Percentiles rank a stretch among this genome's conserved stretches.
phyloP scores from a whole-genome alignment of 2,329 filamentous ascomycete species.

The Talaromyces sp. region DNA sequence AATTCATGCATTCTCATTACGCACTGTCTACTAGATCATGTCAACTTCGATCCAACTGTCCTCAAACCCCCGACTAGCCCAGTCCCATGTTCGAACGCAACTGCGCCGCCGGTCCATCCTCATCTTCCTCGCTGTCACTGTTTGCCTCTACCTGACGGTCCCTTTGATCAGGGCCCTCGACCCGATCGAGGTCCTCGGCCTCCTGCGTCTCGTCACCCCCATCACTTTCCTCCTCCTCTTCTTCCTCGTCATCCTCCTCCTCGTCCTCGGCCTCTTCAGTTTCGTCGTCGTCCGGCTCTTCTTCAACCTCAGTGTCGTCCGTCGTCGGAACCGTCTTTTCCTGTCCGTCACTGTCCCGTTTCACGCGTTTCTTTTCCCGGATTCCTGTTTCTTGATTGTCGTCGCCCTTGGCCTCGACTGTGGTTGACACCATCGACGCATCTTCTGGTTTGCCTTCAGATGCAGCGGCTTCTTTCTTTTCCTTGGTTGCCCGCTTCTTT shows the following conservation, averaged over 20 bases:
- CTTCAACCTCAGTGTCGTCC: constrained; percentile 19
- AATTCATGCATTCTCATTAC: not conserved
- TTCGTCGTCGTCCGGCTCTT: constrained; percentile 16
- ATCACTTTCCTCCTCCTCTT: constrained; percentile 21
- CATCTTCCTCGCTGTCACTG: constrained; percentile 13
- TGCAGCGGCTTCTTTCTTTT: constrained; percentile 41
- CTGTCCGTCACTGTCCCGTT: constrained; percentile 21
- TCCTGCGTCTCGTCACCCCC: constrained; percentile 18
- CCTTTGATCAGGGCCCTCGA: constrained; percentile 33
- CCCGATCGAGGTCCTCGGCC: constrained; percentile 33
- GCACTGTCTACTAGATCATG: not conserved
- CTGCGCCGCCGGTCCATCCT: constrained; percentile 14
- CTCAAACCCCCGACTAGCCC: constrained; percentile 5
- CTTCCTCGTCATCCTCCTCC: constrained; percentile 6
- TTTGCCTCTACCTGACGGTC: constrained; percentile 5
- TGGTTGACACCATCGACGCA: not conserved
- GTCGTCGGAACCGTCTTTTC: constrained; percentile 19
- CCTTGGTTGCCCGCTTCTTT: constrained; percentile 33
- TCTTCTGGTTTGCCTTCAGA: not conserved
- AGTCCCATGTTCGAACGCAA: constrained; percentile 13
- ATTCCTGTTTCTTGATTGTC: constrained; percentile 14
- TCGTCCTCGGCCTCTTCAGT: constrained; percentile 7
- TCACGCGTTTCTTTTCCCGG: constrained; percentile 7
- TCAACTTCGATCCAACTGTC: not conserved
- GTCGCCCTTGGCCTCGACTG: not conserved